phyloP scores from a whole-genome alignment of 1,284 basidiomycete species.

The Acaromyces ingoldii region DNA sequence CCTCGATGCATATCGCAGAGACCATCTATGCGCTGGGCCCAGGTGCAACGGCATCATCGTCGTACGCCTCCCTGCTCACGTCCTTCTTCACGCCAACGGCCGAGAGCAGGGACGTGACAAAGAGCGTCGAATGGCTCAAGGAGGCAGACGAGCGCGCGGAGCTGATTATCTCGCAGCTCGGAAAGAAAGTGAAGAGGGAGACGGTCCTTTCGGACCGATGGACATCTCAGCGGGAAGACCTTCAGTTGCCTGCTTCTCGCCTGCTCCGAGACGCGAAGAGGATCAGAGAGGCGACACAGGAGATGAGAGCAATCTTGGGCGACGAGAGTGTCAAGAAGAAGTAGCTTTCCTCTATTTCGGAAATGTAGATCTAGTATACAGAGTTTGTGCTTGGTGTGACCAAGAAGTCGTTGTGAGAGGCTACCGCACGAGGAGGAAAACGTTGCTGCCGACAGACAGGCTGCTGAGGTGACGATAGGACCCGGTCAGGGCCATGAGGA shows the following conservation, averaged over 20 bases:
- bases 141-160: conserved; percentile 14
- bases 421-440: conserved; percentile 77
- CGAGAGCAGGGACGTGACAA: conserved; percentile 1
- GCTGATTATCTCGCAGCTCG: neutral
- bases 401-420: neutral
- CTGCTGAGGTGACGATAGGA: conserved; percentile 86
- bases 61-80: neutral
- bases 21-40: conserved; percentile 31
- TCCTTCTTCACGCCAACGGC: neutral
- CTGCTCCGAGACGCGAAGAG: no score
- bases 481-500: conserved; percentile 89
- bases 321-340: no score
- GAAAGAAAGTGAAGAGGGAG: no score
- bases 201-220: no score
- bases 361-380: no score
- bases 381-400: no score
- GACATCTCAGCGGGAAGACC: no score
- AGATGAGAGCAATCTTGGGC: no score
- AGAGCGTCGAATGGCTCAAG: conserved; percentile 15
- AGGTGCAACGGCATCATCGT: neutral
- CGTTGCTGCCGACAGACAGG: conserved; percentile 85
- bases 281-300: no score
- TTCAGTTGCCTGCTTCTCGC: no score
- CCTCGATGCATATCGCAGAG: conserved; percentile 38
- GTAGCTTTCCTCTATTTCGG: no score